Evolutionary conservation across 2,329 filamentous ascomycete species (phyloP).

Genomic region (Fusarium goolgardi): DNA sequence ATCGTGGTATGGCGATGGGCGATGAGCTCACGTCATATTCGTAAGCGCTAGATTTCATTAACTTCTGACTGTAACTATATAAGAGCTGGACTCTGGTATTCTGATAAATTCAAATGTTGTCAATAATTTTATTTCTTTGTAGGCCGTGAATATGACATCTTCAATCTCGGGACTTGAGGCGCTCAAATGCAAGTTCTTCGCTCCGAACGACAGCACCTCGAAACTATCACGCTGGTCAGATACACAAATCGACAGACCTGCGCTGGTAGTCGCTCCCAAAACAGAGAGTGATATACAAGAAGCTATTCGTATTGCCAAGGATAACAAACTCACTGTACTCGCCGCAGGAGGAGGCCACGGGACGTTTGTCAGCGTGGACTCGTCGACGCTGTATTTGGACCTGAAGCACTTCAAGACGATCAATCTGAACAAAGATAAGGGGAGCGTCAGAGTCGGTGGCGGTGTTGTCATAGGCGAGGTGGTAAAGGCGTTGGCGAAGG

Average conservation of each 20-base stretch:
- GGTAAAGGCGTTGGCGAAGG: conserved; percentile 30
- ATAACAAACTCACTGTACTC: conserved; percentile 48
- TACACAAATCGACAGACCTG: conserved; percentile 40
- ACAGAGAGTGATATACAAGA: conserved; percentile 47
- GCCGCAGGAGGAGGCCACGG: conserved; percentile 46
- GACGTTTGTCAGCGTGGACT: conserved; percentile 48
- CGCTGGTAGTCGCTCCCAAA: conserved; percentile 47
- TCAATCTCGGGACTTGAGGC: conserved; percentile 1
- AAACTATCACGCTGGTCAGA: conserved; percentile 50
- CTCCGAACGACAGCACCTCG: background rate
- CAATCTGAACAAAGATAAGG: conserved; percentile 41
- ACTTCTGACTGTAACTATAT: background rate
- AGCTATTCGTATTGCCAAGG: conserved; percentile 45
- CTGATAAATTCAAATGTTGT: background rate
- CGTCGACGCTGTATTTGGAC: conserved; percentile 50
- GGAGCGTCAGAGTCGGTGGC: conserved; percentile 48
- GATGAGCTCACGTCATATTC: conserved; percentile 10
- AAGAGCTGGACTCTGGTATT: background rate
- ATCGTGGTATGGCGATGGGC: background rate
- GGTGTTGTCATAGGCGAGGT: conserved; percentile 48
- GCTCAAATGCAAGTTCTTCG: conserved; percentile 19
- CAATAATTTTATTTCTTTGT: rapidly evolving
- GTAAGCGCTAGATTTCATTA: conserved; percentile 23
- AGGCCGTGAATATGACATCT: conserved; percentile 16
- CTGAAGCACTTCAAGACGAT: conserved; percentile 49